Evolutionary conservation across 2,329 filamentous ascomycete genomes (phyloP).

Genomic region (Zasmidium citrigriseum): DNA sequence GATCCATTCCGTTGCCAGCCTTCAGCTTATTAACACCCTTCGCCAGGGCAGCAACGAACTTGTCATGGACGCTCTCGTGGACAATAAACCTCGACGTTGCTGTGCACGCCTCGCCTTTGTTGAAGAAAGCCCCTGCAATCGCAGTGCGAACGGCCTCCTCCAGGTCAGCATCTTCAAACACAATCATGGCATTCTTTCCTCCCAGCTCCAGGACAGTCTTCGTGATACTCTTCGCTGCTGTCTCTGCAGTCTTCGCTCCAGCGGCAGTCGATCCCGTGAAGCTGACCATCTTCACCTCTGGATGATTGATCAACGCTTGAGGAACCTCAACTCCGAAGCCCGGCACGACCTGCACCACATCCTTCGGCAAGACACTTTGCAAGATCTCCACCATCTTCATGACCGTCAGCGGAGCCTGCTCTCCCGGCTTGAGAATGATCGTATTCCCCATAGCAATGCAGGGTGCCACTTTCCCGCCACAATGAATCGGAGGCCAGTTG

Average conservation of each 20-base stretch:
- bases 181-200: constrained; percentile 56
- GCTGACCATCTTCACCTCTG: constrained; percentile 69
- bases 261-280: constrained; percentile 74
- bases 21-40: constrained; percentile 52
- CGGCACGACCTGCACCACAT: constrained; percentile 17
- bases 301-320: constrained; percentile 13
- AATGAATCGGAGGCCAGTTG: constrained; percentile 34
- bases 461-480: constrained; percentile 41
- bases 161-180: constrained; percentile 58
- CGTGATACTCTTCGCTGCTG: constrained; percentile 58
- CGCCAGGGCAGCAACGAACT: constrained; percentile 60
- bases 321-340: constrained; percentile 18
- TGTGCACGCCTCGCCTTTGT: constrained; percentile 59
- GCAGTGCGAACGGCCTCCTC: constrained; percentile 66
- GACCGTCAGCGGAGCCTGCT: constrained; percentile 25
- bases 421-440: constrained; percentile 31
- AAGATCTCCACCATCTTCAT: constrained; percentile 26
- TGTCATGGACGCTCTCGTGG: constrained; percentile 56
- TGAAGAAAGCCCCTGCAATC: constrained; percentile 58
- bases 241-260: constrained; percentile 48
- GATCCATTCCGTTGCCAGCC: constrained; percentile 65
- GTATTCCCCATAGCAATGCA: constrained; percentile 40
- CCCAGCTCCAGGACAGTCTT: constrained; percentile 60
- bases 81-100: constrained; percentile 58
- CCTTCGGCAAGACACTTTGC: constrained; percentile 15